Evolutionary conservation across 1,139 yeast genomes (phyloP), one percentile per base, ranked within the genome.

Genomic region (Nakaseomyces nivariensis): DNA sequence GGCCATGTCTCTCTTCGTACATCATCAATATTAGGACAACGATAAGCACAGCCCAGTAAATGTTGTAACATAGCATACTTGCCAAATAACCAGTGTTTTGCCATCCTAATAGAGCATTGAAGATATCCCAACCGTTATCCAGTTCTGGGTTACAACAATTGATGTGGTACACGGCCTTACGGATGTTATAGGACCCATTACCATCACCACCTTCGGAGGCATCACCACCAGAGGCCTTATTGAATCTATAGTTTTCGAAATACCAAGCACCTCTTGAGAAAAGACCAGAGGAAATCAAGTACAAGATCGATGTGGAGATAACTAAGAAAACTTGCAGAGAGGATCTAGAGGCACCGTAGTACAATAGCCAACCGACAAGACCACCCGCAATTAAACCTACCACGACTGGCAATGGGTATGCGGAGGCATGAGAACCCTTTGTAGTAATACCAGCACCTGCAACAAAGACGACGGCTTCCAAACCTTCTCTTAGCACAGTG

Each of bases 51-150:
- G 83, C 56, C 97, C 97, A 89, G 72, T 88, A 89, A 46, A 85
- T 59, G 71, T 86, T 87, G 73, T 89, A 89, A 47, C 89, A 77
- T 46, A 88, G 72, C 54, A 89, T 88, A 1, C 95, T 85, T 49
- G 95, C 95, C 62, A 86, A 79, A 56, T 95, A 88, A 52, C 96
- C 96, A 51, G 89, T 76, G 69, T 87, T 87, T 72, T 86, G 95
- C 96, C 96, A 87, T 57, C 95, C 95, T 49, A 87, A 71, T 50
- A 86, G 68, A 10, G 95, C 85, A 62, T 87, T 88, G 76, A 89
- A 88, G 54, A 89, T 79, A 78, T 85, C 94, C 96, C 96, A 89
- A 71, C 94, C 94, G 54, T 86, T 82, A 66, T 88, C 95, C 46
- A 75, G 74, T 68, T 82, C 86, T 37, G 95, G 95, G 70, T 87